These are phyloP conservation scores for Coemansia sp. DNA, from an alignment of 192 early-diverging fungal species.

Conservation along the genomic window DNA sequence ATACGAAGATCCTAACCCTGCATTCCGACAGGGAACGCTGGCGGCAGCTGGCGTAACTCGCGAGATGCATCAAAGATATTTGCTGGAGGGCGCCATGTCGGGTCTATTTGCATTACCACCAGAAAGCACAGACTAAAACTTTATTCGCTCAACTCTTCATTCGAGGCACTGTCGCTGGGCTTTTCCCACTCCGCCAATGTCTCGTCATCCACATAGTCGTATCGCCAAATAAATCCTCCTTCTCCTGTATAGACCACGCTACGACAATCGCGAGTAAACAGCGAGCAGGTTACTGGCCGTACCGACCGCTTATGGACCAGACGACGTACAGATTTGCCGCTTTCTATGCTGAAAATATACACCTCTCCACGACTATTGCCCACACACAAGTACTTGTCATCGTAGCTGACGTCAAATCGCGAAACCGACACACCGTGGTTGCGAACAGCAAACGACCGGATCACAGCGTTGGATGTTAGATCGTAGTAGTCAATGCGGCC, in stretches of 20 bases:
- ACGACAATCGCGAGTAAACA: conserved; percentile 72
- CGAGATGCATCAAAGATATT: conserved; percentile 49
- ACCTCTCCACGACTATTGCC: conserved; percentile 72
- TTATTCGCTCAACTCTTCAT: conserved; percentile 19
- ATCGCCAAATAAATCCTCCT: conserved; percentile 79
- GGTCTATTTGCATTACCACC: conserved; percentile 30
- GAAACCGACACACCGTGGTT: conserved; percentile 48
- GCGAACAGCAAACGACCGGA: conserved; percentile 50
- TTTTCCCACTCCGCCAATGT: conserved; percentile 70
- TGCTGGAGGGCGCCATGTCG: conserved; percentile 46
- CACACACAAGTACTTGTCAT: conserved; percentile 69
- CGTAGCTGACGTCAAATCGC: conserved; percentile 67
- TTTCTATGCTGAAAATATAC: conserved; percentile 69
- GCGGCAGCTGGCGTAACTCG: conserved; percentile 50
- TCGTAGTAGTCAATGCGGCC: conserved; percentile 80
- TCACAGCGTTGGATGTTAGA: conserved; percentile 44
- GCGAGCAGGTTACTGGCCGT: conserved; percentile 75
- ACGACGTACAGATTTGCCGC: conserved; percentile 61
- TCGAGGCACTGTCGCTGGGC: conserved; percentile 27
- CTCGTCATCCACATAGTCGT: conserved; percentile 75
- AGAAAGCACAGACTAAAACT: neutral
- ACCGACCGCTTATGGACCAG: conserved; percentile 74
- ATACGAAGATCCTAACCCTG: conserved; percentile 41
- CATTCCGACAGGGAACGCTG: conserved; percentile 34
- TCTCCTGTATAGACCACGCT: conserved; percentile 72